Conservation (phyloP, 2,329 filamentous ascomycete genomes). For the Chaetomiaceae sp. region DNA sequence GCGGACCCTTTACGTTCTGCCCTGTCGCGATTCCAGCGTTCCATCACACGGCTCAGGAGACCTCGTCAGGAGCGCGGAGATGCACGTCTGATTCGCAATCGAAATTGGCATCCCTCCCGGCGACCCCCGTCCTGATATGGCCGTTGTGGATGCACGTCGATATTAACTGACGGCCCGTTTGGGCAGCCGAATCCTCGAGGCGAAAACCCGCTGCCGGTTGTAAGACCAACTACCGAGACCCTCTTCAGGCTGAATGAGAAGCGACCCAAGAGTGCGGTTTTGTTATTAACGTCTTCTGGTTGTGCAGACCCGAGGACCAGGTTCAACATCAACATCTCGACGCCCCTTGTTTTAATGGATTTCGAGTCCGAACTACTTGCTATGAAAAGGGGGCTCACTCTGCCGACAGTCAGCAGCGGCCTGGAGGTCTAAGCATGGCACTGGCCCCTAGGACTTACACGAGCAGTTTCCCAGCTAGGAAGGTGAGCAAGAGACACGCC, state of each 20-base stretch:
- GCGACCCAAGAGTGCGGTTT: constrained; percentile 9
- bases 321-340: too few relatives aligned
- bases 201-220: background rate
- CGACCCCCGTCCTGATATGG: constrained; percentile 1
- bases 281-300: background rate
- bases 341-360: too few relatives aligned
- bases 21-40: constrained; percentile 4
- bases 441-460: background rate
- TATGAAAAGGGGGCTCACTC: too few relatives aligned
- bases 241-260: constrained; percentile 16
- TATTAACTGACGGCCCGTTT: constrained; percentile 11
- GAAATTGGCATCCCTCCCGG: constrained; percentile 13
- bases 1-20: background rate
- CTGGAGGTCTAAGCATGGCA: background rate
- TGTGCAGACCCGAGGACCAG: too few relatives aligned
- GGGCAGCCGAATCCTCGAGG: constrained; percentile 10
- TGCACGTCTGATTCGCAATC: constrained; percentile 12
- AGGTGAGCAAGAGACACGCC: constrained; percentile 18
- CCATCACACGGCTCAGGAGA: constrained; percentile 16
- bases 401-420: too few relatives aligned
- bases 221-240: constrained; percentile 2
- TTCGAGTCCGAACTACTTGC: too few relatives aligned
- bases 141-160: background rate
- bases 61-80: constrained; percentile 8
- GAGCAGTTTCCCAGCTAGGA: constrained; percentile 22